phyloP scores from a whole-genome alignment of 2,329 filamentous ascomycete species.

The Harringtonia aguacate region DNA sequence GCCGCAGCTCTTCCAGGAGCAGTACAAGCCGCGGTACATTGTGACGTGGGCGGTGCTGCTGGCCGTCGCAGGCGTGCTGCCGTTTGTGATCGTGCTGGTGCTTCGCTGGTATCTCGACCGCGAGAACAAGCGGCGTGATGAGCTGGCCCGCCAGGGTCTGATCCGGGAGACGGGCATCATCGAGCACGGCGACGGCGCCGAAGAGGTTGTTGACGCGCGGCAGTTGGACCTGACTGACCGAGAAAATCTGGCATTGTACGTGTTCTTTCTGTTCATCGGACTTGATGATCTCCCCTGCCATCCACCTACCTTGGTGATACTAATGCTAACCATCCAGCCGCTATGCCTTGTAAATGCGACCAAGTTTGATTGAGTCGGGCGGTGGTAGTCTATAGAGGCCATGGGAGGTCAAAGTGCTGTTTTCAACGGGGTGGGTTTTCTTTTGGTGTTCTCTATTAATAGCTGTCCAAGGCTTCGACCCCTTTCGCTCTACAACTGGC shows the following conservation, averaged over 20 bases:
- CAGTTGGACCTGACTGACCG: slow-evolving; percentile 8
- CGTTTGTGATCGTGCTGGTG: slow-evolving; percentile 9
- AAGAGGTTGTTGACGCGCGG: slow-evolving; percentile 5
- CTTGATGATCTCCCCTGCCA: too few relatives aligned
- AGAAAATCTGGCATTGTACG: slow-evolving; percentile 8
- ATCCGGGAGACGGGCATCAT: slow-evolving; percentile 5
- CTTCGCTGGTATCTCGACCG: slow-evolving; percentile 7
- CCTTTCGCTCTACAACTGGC: too few relatives aligned
- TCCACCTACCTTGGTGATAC: too few relatives aligned
- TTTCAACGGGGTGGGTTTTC: too few relatives aligned
- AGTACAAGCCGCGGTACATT: slow-evolving; percentile 33
- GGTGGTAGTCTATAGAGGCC: too few relatives aligned
- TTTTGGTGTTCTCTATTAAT: too few relatives aligned
- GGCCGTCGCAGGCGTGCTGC: slow-evolving; percentile 6
- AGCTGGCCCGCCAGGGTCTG: not conserved
- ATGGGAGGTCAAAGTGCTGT: too few relatives aligned
- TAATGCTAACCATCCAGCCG: too few relatives aligned
- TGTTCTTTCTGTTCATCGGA: too few relatives aligned
- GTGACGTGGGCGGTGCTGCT: slow-evolving; percentile 9
- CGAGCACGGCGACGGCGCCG: slow-evolving; percentile 4
- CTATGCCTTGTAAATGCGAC: too few relatives aligned
- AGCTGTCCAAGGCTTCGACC: too few relatives aligned
- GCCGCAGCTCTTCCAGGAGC: slow-evolving; percentile 50
- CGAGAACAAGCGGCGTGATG: slow-evolving; percentile 9
- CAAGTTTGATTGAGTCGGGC: too few relatives aligned